Evolutionary conservation across 352 stramenopile species (phyloP).

Genomic region (Thraustochytrium striatum): DNA sequence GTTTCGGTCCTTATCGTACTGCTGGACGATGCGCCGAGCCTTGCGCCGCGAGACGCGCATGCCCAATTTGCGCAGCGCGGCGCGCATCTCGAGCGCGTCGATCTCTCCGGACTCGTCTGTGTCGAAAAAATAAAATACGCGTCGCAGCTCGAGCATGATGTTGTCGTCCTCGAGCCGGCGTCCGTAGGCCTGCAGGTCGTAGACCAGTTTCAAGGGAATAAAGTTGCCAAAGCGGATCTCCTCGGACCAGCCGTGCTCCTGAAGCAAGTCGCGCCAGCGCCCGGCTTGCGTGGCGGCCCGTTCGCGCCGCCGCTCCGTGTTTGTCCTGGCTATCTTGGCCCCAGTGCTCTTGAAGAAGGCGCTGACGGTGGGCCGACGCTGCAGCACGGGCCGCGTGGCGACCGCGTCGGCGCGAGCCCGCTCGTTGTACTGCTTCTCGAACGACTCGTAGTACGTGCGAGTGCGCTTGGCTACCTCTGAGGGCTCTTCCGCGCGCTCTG

Average conservation of each 20-base stretch:
- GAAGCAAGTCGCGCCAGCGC: neutral
- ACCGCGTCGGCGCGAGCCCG: too few species aligned
- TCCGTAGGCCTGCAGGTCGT: constrained; percentile 43
- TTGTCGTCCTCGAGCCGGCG: constrained; percentile 39
- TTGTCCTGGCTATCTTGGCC: neutral
- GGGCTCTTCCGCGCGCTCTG: constrained; percentile 5
- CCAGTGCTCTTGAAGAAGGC: neutral
- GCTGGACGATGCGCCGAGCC: constrained; percentile 18
- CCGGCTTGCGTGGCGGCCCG: neutral
- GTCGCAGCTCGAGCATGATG: constrained; percentile 28
- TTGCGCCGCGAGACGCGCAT: neutral
- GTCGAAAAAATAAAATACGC: constrained; percentile 43
- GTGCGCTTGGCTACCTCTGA: neutral
- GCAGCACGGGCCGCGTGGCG: neutral
- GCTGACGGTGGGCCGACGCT: neutral
- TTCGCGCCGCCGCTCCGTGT: neutral
- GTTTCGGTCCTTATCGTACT: constrained; percentile 37
- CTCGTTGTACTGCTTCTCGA: constrained; percentile 23
- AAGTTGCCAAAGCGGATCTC: constrained; percentile 16
- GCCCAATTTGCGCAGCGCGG: constrained; percentile 27
- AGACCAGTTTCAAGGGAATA: constrained; percentile 32
- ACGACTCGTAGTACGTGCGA: neutral
- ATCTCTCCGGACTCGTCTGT: constrained; percentile 29
- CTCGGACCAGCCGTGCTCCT: constrained; percentile 14
- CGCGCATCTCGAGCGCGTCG: constrained; percentile 25